Base-by-base conservation (phyloP, 345 rosid genomes). In the Melaleuca quinquenervia region DNA sequence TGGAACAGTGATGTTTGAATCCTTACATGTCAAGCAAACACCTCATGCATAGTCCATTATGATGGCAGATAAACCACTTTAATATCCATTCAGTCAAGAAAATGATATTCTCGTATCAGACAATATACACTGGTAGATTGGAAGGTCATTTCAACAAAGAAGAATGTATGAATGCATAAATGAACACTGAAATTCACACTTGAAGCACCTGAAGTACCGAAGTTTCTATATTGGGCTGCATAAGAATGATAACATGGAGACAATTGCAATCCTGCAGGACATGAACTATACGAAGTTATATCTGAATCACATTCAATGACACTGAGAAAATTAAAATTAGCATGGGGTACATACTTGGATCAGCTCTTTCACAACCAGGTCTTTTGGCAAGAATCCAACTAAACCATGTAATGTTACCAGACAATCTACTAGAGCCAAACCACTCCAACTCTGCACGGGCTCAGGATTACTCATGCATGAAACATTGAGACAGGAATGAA, bases 361-460 rank as follows among this genome's bases (percentile, higher is more conserved):
- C 84, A 96, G 92, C 88, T 94, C 96, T 90, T 93, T 93, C 86
- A 91, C 91, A 90, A 95, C 88, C 87, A 93, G 92, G 87, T 94
- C 96, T 83, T 91, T 88, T 16, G 98, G 92, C 90, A 94, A 88
- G 85, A 95, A 88, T 45, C 92, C 92, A 90, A 91, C 91, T 83
- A 96, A 89, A 90, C 98, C 98, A 74, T 96, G 95, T 85, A 95
- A 84, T 80, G 99, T 92, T 89, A 90, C 88, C 86, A 96, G 90
- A 89, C 96, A 96, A 90, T 96, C 99, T 82, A 91, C 85, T 52
- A 96, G 91, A 54, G 96, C 96, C 82, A 94, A 88, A 86, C 95
- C 90, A 90, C 95, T 92, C 99, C 99, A 96, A 89, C 96, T 93
- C 89, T 91, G 98, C 80, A 93, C 85, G 16, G 99, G 98, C 92